Evolutionary conservation across 768 basidiomycete genomes (phyloP).

Genomic region (Xerocomus potaroensis): DNA sequence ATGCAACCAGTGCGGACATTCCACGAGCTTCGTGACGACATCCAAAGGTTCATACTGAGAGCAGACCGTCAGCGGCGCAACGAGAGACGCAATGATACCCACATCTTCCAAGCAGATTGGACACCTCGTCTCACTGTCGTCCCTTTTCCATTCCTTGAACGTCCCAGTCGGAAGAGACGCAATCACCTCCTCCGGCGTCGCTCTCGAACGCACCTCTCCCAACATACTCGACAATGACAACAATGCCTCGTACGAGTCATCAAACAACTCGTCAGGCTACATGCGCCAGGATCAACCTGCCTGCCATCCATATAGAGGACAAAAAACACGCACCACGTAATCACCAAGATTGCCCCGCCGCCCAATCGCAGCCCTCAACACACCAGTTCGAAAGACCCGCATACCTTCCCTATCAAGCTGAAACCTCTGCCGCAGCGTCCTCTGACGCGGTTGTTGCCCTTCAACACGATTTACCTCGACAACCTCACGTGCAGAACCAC

Average conservation of each 20-base stretch:
- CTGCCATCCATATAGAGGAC: constrained; percentile 3
- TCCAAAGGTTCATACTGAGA: constrained; percentile 62
- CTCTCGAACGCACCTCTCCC: constrained; percentile 65
- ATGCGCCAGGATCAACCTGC: constrained; percentile 7
- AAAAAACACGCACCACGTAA: constrained; percentile 46
- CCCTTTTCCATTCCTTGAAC: constrained; percentile 65
- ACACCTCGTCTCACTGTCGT: constrained; percentile 68
- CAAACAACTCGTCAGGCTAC: constrained; percentile 74
- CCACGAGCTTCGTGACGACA: constrained; percentile 57
- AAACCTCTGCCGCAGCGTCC: constrained; percentile 25
- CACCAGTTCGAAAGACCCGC: constrained; percentile 19
- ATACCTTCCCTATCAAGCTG: constrained; percentile 26
- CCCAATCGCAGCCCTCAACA: constrained; percentile 21
- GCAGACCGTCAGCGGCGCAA: background rate
- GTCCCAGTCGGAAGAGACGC: constrained; percentile 52
- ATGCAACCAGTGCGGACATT: constrained; percentile 81
- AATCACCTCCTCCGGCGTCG: constrained; percentile 60
- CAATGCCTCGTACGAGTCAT: constrained; percentile 69
- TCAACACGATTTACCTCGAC: constrained; percentile 7
- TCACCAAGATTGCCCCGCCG: constrained; percentile 35
- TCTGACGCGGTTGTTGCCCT: constrained; percentile 21
- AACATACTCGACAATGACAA: constrained; percentile 53
- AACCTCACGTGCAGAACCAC: constrained; percentile 2
- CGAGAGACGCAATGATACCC: constrained; percentile 25
- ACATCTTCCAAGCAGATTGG: constrained; percentile 87